Conservation (phyloP, 2,329 filamentous ascomycete genomes). For the Trichoderma brevicompactum region DNA sequence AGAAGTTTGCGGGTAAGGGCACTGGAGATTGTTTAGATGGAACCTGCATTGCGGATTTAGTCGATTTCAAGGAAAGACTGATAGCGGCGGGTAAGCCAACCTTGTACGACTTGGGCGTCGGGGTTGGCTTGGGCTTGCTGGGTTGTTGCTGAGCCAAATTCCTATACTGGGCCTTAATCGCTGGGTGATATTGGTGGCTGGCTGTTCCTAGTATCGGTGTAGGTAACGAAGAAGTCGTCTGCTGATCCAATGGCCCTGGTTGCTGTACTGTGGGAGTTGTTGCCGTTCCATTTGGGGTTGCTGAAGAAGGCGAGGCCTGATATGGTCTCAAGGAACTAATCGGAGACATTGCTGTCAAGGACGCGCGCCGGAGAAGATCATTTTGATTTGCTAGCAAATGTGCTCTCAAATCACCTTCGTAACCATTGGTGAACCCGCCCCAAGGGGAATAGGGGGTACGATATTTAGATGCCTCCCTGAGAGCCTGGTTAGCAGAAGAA, state of each 20-base stretch:
- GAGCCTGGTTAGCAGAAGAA: slow-evolving; percentile 31
- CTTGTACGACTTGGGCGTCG: slow-evolving; percentile 41
- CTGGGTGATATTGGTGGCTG: slow-evolving; percentile 25
- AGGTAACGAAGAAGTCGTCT: neutral
- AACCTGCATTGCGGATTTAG: slow-evolving; percentile 40
- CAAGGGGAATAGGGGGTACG: slow-evolving; percentile 62
- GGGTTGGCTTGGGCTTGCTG: slow-evolving; percentile 35
- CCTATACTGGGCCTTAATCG: slow-evolving; percentile 27
- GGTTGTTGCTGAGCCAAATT: slow-evolving; percentile 25
- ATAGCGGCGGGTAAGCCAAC: slow-evolving; percentile 38
- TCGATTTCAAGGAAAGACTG: slow-evolving; percentile 35
- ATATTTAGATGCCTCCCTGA: slow-evolving; percentile 59
- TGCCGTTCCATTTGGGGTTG: neutral
- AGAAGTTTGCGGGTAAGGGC: slow-evolving; percentile 49
- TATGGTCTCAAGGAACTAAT: neutral
- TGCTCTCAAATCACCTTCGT: slow-evolving; percentile 57
- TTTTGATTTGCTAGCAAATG: slow-evolving; percentile 47
- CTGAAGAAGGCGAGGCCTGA: neutral
- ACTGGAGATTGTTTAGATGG: slow-evolving; percentile 51
- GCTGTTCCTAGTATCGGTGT: neutral
- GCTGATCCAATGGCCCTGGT: slow-evolving; percentile 6
- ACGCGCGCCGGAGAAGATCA: slow-evolving; percentile 38
- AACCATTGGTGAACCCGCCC: slow-evolving; percentile 65
- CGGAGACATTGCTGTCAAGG: slow-evolving; percentile 27
- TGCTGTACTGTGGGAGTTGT: neutral